phyloP scores from a whole-genome alignment of 2,329 filamentous ascomycete genomes.

The Paraphaeosphaeria minitans region DNA sequence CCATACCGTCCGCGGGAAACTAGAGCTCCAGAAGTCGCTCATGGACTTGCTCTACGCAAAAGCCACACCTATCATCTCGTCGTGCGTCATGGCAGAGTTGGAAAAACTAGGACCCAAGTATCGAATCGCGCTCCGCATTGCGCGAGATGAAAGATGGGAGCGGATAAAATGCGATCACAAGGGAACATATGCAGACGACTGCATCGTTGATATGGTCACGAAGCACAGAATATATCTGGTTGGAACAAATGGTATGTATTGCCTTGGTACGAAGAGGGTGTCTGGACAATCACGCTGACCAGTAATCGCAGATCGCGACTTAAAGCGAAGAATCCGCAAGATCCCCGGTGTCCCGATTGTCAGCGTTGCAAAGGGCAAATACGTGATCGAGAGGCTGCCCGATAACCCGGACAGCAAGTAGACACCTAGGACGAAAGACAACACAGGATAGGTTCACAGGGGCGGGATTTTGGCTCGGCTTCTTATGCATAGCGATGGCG shows the following conservation, averaged over 20 bases:
- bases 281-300: too few relatives aligned
- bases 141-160: conserved; percentile 87
- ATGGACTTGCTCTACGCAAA: conserved; percentile 96
- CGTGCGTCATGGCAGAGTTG: conserved; percentile 62
- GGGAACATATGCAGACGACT: conserved; percentile 83
- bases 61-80: conserved; percentile 85
- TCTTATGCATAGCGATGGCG: conserved; percentile 27
- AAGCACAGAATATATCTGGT: conserved; percentile 56
- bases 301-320: conserved; percentile 40
- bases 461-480: neutral
- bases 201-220: conserved; percentile 43
- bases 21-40: conserved; percentile 83
- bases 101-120: conserved; percentile 89
- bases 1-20: conserved; percentile 88
- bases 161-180: conserved; percentile 88
- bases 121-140: conserved; percentile 81
- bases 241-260: conserved; percentile 55
- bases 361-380: conserved; percentile 86
- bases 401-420: conserved; percentile 71
- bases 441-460: neutral
- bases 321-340: conserved; percentile 81
- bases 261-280: too few relatives aligned
- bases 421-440: neutral
- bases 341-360: conserved; percentile 77
- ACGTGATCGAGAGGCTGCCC: conserved; percentile 89